Base-by-base conservation (phyloP, 495 filamentous ascomycete species). In the Hyaloscypha variabilis region DNA sequence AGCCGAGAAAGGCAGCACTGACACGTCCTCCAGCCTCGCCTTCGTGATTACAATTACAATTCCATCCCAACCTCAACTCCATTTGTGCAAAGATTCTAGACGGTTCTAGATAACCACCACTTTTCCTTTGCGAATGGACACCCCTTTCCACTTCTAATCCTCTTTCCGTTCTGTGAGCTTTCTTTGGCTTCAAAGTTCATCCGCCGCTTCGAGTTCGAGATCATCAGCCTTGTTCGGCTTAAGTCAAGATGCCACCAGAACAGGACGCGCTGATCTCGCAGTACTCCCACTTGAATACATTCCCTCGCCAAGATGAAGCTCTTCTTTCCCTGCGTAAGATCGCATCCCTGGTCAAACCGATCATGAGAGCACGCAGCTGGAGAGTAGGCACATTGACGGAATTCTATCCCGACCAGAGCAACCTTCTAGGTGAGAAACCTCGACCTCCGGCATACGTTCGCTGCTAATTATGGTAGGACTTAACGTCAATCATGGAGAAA, bases 291-390 rank as follows among this genome's bases (percentile, higher is more conserved):
- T 82, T 97, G 46, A 86, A 82, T 64, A 77, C 87, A 42, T 85
- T 91, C 2, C 88, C 90, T 0, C 84, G 89, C 8, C 86, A 90
- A 64, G 82, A 88, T 11, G 91, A 96, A 65, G 95, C 94, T n/a
- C 82, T 97, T 14, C 80, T 87, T n/a, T 86, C 85, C 50, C 82
- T 98, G 14, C 90, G 87, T 66, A 94, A 92, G 75, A 82, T 97
- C 25, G 92, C 93, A 21, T 95, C 92, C 14, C 75, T 97, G 17
- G 94, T 98, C 51, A 99, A 97, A 75, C 95, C 95, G 17, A 91
- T 99, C 60, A 98, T 98, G 94, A 82, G 91, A 66, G 91, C 91
- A 58, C 83, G 92, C 51, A 81, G 81, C 26, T 99, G 93, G 91
- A 88, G 77, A 66, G 91, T 99, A 24, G 85, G 86, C 8, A 85